Evolutionary conservation across 805 yeast species (phyloP), one percentile per base, ranked within the genome.

Genomic region (fission yeast (Schizosaccharomyces pombe)): DNA sequence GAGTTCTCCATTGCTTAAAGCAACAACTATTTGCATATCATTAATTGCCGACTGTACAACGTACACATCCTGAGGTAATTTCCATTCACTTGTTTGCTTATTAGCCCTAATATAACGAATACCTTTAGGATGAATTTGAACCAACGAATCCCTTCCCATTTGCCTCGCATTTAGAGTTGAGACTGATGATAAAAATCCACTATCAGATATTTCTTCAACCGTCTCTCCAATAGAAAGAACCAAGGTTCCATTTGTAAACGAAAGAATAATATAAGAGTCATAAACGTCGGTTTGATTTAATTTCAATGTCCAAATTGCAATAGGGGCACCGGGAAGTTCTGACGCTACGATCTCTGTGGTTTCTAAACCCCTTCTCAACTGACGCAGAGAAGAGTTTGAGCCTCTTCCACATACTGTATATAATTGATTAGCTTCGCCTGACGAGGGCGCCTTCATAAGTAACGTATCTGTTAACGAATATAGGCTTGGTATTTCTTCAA

Each of bases 151-250:
- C 1, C 58, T 57, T 0, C 94, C 93, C 56, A 87, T 70, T 59
- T 80, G 84, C 51, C 76, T 78, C 0, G 84, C 79, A 2, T 74
- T 75, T 1, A 89, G 60, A 0, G 97, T 85, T 1, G 75, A 71
- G 33, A 76, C 76, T 32, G 72, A 70, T 0, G 71, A 61, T 1
- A 72, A 64, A n/a, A 85, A 68, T 0, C 80, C 79, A 0, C 87
- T 77, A 56, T 78, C 80, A 1, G 75, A 71, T 6, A 80, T 81
- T 60, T 83, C 86, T 56, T 81, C 86, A 1, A 84, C 84, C 0
- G 76, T 77, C 58, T 83, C 94, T 5, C 91, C 93, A 53, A 85
- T 78, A 1, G 82, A 73, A 16, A 91, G 65, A 0, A 85, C 82
- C 56, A 82, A 69, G 0, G 95, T 85, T 2, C 79, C 74, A 52